These are phyloP conservation scores for Phytopythium litorale DNA, from an alignment of 352 stramenopile genomes.

Conservation along the genomic window DNA sequence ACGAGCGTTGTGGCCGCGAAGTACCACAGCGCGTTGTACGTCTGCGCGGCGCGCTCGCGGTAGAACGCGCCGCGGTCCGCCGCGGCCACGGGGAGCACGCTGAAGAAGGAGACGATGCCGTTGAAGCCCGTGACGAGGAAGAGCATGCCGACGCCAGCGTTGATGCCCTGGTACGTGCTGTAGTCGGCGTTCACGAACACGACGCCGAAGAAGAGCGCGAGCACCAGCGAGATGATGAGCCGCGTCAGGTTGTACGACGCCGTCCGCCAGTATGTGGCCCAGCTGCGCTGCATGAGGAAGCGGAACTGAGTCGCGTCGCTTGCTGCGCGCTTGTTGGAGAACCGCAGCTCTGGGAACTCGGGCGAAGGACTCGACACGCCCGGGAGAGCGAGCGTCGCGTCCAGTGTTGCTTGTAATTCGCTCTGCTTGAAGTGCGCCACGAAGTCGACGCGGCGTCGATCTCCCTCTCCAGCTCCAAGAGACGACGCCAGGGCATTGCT, in stretches of 20 bases:
- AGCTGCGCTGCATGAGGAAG: constrained; percentile 33
- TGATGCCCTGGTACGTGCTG: constrained; percentile 36
- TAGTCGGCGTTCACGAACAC: constrained; percentile 60
- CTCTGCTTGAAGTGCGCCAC: constrained; percentile 34
- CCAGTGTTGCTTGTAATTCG: constrained; percentile 17
- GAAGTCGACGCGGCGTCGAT: constrained; percentile 20
- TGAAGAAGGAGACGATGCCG: constrained; percentile 81
- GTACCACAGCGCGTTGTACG: constrained; percentile 78
- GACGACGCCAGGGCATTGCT: constrained; percentile 2
- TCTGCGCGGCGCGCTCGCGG: constrained; percentile 57
- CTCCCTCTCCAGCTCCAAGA: not conserved
- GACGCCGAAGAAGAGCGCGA: constrained; percentile 79
- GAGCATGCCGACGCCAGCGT: constrained; percentile 69
- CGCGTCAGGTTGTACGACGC: constrained; percentile 82
- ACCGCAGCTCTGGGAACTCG: constrained; percentile 19
- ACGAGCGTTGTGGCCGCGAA: constrained; percentile 64
- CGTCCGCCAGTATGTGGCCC: constrained; percentile 39
- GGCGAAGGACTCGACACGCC: constrained; percentile 27
- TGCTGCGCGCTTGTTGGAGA: constrained; percentile 26
- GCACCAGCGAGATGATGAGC: constrained; percentile 50
- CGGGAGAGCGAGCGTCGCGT: constrained; percentile 18
- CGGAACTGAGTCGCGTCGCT: constrained; percentile 22
- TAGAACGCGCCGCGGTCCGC: constrained; percentile 82
- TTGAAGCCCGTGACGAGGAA: constrained; percentile 86
- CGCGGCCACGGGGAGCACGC: constrained; percentile 71